A percentile compares a stretch with the other conserved stretches of the same genome.
Evolutionary conservation across 371 early-diverging fungal genomes (phyloP).

Genomic region (Lichtheimia hyalospora): DNA sequence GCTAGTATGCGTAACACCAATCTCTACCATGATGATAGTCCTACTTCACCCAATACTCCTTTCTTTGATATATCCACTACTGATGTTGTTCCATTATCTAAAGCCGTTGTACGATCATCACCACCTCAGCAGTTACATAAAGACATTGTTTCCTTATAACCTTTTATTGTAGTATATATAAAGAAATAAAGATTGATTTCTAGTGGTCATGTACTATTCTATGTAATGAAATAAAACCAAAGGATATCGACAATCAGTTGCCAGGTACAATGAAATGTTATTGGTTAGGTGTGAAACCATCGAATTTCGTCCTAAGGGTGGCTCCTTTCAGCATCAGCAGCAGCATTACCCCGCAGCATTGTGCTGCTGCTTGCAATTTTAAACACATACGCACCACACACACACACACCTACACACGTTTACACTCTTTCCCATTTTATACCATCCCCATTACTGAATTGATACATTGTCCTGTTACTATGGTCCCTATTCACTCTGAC

Average conservation of each 20-base stretch:
- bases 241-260: no score
- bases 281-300: background rate
- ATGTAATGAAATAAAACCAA: constrained; percentile 9
- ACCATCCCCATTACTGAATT: no score
- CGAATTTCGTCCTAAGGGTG: background rate
- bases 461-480: no score
- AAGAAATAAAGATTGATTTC: background rate
- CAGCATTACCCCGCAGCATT: no score
- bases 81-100: constrained; percentile 18
- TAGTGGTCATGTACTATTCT: constrained; percentile 7
- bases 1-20: constrained; percentile 13
- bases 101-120: constrained; percentile 4
- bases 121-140: background rate
- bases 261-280: constrained; percentile 5
- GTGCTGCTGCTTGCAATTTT: no score
- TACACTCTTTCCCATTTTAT: no score
- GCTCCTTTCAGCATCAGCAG: background rate
- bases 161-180: background rate
- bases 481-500: no score
- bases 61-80: background rate
- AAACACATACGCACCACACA: no score
- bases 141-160: no score
- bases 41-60: constrained; percentile 38
- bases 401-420: no score
- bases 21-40: constrained; percentile 32